Percentiles rank a stretch among this genome's conserved stretches.
phyloP scores from a whole-genome alignment of 768 basidiomycete genomes.

The Hygrophorus pudorinus region DNA sequence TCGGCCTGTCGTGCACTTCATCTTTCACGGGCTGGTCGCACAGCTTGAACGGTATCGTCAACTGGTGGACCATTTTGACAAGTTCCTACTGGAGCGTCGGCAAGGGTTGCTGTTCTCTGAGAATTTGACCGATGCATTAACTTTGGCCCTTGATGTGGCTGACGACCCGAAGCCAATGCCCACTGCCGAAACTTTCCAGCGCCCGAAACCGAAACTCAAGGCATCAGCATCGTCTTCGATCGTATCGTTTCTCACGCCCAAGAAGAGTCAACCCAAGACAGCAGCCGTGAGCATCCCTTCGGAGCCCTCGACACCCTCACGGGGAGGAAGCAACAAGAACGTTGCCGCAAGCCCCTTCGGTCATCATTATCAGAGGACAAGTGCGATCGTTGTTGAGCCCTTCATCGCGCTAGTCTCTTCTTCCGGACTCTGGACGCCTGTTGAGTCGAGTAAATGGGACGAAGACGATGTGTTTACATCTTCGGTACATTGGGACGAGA shows the following conservation, averaged over 20 bases:
- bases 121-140: slow-evolving; percentile 84
- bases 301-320: slow-evolving; percentile 40
- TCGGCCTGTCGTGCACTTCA: slow-evolving; percentile 70
- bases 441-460: slow-evolving; percentile 40
- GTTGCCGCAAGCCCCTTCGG: slow-evolving; percentile 71
- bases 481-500: slow-evolving; percentile 30
- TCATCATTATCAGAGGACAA: slow-evolving; percentile 75
- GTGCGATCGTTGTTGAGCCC: slow-evolving; percentile 60
- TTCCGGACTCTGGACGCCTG: slow-evolving; percentile 55
- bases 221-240: slow-evolving; percentile 48
- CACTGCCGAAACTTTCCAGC: slow-evolving; percentile 15
- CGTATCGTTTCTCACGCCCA: slow-evolving; percentile 73
- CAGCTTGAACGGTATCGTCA: slow-evolving; percentile 78
- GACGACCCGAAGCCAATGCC: slow-evolving; percentile 27
- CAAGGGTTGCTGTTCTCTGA: slow-evolving; percentile 87
- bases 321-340: slow-evolving; percentile 29
- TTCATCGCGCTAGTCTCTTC: slow-evolving; percentile 51
- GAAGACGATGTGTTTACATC: slow-evolving; percentile 54
- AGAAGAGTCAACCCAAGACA: slow-evolving; percentile 43
- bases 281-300: slow-evolving; percentile 18
- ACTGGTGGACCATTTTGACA: slow-evolving; percentile 71
- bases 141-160: slow-evolving; percentile 54
- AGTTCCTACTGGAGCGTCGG: slow-evolving; percentile 73
- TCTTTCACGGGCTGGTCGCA: slow-evolving; percentile 69
- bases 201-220: slow-evolving; percentile 35